Conservation (phyloP, 208 protist species). For the Trichomonas gallinae region DNA sequence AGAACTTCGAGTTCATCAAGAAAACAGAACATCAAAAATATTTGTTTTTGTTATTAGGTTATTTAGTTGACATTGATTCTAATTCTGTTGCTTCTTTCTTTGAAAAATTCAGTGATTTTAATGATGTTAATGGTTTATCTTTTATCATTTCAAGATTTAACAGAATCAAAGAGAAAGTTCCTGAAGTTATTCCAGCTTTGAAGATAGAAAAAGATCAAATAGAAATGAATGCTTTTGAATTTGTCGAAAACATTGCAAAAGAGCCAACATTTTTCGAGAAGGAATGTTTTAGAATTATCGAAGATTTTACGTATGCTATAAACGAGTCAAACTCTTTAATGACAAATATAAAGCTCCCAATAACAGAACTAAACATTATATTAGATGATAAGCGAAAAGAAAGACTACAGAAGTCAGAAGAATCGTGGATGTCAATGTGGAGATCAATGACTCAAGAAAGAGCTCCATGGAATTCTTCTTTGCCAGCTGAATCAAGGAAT, state of each 20-base stretch:
- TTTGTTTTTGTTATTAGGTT: too few species aligned
- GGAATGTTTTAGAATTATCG: background rate
- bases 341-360: background rate
- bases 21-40: too few species aligned
- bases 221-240: background rate
- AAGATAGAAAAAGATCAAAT: background rate
- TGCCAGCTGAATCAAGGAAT: background rate
- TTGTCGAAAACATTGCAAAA: background rate
- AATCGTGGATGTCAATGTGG: background rate
- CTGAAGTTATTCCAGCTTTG: too few species aligned
- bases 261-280: background rate
- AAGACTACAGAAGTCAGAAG: background rate
- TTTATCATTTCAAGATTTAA: too few species aligned
- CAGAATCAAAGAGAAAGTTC: too few species aligned
- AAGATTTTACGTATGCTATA: background rate
- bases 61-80: too few species aligned
- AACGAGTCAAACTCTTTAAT: background rate
- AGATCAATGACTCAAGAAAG: background rate
- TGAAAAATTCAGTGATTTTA: too few species aligned
- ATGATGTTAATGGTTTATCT: too few species aligned
- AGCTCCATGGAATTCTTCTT: background rate
- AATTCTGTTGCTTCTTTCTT: too few species aligned
- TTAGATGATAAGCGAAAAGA: background rate
- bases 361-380: background rate
- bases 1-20: too few species aligned